A percentile compares a stretch with the other conserved stretches of the same genome.
phyloP scores from a whole-genome alignment of 225 moss, liverwort and hornwort species.

The Climacium dendroides region DNA sequence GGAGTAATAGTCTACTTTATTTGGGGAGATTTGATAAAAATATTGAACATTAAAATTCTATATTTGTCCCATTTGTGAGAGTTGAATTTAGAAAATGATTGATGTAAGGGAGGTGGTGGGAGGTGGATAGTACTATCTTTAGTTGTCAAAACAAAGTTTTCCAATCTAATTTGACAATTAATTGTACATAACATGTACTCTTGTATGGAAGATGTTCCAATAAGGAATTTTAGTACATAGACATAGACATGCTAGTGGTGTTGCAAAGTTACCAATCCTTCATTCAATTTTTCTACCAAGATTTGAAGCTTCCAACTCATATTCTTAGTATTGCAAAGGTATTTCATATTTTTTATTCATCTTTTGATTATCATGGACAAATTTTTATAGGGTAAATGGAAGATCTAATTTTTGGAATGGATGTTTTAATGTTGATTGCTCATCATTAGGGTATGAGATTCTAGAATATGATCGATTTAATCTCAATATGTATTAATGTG shows the following conservation, averaged over 20 bases:
- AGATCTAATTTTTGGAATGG: too few relatives aligned
- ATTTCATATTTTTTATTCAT: background rate
- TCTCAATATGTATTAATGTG: too few relatives aligned
- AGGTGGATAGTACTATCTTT: background rate
- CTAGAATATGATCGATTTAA: too few relatives aligned
- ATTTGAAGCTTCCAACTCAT: background rate
- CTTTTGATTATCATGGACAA: too few relatives aligned
- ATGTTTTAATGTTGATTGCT: too few relatives aligned
- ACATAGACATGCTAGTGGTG: too few relatives aligned
- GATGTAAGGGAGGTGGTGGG: background rate
- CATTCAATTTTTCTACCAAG: background rate
- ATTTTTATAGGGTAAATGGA: too few relatives aligned
- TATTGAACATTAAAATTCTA: background rate
- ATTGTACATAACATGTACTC: background rate
- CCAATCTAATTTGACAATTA: background rate
- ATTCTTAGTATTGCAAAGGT: background rate
- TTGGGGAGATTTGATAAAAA: background rate
- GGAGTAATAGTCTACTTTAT: background rate
- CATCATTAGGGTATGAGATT: too few relatives aligned
- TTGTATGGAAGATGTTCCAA: conserved; percentile 11
- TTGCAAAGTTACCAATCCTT: background rate
- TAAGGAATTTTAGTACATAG: background rate
- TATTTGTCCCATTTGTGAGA: background rate
- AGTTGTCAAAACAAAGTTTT: background rate
- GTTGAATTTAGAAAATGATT: background rate